Evolutionary conservation across 345 rosid genomes (phyloP).

Genomic region (Syzygium aromaticum): DNA sequence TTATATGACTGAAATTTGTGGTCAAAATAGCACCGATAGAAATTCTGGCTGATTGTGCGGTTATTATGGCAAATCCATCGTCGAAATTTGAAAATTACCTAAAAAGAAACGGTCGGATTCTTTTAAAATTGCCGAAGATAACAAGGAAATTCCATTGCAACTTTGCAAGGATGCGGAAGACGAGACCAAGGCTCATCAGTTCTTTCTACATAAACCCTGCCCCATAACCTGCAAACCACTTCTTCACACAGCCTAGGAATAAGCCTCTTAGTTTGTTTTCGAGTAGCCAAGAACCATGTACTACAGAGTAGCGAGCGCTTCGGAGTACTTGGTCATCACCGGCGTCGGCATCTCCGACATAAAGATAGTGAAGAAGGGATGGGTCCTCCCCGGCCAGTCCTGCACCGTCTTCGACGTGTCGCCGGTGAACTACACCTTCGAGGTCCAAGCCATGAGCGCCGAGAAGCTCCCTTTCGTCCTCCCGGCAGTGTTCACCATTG

Average conservation of each 20-base stretch:
- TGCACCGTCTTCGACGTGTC: slow-evolving; percentile 55
- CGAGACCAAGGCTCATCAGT: not conserved
- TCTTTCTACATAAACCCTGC: not conserved
- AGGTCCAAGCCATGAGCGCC: slow-evolving; percentile 87
- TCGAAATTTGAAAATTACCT: not conserved
- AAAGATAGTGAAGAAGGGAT: slow-evolving; percentile 59
- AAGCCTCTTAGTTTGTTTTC: not conserved
- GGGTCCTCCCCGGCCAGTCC: slow-evolving; percentile 60
- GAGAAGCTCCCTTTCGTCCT: slow-evolving; percentile 82
- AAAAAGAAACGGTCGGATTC: not conserved
- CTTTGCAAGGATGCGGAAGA: not conserved
- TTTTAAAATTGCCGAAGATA: not conserved
- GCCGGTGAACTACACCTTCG: slow-evolving; percentile 74
- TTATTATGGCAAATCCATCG: not conserved
- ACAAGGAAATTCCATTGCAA: not conserved
- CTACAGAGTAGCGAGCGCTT: slow-evolving; percentile 40
- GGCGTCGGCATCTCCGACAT: slow-evolving; percentile 49
- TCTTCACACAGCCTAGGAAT: not conserved
- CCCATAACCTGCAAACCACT: not conserved
- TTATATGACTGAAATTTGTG: not conserved
- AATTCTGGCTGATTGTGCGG: not conserved
- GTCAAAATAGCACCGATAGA: not conserved
- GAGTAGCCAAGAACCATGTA: slow-evolving; percentile 19
- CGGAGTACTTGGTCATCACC: slow-evolving; percentile 53
- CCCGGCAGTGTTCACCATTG: slow-evolving; percentile 70